Conservation (phyloP, 805 yeast genomes). For the Candida piceae region DNA sequence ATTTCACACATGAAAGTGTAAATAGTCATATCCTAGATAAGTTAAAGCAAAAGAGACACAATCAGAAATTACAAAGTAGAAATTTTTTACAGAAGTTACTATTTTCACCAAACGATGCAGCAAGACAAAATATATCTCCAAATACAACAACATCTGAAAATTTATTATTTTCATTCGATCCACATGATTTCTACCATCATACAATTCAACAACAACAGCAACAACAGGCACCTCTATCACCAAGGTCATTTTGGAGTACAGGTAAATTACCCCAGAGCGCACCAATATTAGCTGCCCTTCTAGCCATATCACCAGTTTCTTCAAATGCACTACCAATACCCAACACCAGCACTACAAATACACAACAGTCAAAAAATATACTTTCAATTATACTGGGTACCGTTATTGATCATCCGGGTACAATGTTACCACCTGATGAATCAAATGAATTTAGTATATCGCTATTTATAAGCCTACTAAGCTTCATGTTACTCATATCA, state of each 20-base stretch:
- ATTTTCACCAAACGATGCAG: not conserved
- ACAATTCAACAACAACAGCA: not conserved
- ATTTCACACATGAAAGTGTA: no score
- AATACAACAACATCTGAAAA: conserved; percentile 4
- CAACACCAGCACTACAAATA: no score
- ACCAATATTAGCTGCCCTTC: conserved; percentile 28
- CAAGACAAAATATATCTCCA: conserved; percentile 1
- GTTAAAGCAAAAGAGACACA: no score
- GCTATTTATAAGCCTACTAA: no score
- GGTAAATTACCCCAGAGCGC: conserved; percentile 12
- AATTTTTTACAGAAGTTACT: not conserved
- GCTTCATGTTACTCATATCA: no score
- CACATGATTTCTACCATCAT: not conserved
- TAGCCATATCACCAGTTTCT: conserved; percentile 27
- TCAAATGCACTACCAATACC: conserved; percentile 20
- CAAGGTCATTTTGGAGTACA: not conserved
- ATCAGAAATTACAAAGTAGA: not conserved
- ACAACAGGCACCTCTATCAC: no score
- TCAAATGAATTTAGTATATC: no score
- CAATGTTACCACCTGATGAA: no score
- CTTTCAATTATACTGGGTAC: no score
- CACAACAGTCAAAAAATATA: no score
- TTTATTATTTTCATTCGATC: conserved; percentile 6
- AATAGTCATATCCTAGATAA: no score
- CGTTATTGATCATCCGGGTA: no score